These are phyloP conservation scores for Akanthomyces muscarius DNA, from an alignment of 2,329 filamentous ascomycete genomes.

Conservation along the genomic window DNA sequence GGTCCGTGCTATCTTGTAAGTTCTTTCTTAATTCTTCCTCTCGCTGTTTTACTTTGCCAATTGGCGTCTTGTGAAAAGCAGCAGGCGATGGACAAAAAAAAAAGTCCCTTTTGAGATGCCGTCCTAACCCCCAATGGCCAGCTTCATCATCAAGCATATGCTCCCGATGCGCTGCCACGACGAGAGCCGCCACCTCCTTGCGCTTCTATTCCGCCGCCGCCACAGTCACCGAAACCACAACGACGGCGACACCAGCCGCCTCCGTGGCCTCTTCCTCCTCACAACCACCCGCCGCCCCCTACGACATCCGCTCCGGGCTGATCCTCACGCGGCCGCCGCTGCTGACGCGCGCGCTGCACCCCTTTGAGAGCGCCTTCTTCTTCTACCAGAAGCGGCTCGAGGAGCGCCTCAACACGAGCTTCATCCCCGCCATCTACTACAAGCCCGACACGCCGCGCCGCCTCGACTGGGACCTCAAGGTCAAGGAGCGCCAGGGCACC, in stretches of 20 bases:
- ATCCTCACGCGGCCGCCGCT: slow-evolving; percentile 85
- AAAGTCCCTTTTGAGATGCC: neutral
- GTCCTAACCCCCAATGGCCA: slow-evolving; percentile 16
- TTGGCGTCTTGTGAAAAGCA: slow-evolving; percentile 3
- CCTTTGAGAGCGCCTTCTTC: slow-evolving; percentile 90
- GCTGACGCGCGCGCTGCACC: slow-evolving; percentile 75
- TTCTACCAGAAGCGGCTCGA: slow-evolving; percentile 97
- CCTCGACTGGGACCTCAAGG: slow-evolving; percentile 86
- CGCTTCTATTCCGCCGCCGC: slow-evolving; percentile 37
- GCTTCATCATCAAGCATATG: slow-evolving; percentile 31
- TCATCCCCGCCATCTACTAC: slow-evolving; percentile 91
- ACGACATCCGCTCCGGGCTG: slow-evolving; percentile 60
- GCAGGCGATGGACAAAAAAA: neutral
- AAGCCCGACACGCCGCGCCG: slow-evolving; percentile 82
- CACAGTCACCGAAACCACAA: slow-evolving; percentile 17
- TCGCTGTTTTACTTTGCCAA: neutral
- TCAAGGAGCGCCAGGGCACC: slow-evolving; percentile 66
- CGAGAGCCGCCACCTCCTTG: slow-evolving; percentile 21
- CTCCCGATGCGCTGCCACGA: slow-evolving; percentile 35
- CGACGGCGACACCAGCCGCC: slow-evolving; percentile 22
- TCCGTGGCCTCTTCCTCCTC: slow-evolving; percentile 17
- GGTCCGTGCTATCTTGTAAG: slow-evolving; percentile 50
- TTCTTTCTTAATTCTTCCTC: neutral
- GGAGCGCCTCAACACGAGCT: slow-evolving; percentile 83
- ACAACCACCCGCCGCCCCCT: slow-evolving; percentile 27